Evolutionary conservation across 2,329 filamentous ascomycete genomes (phyloP).

Genomic region (Leptodontidium sp.): DNA sequence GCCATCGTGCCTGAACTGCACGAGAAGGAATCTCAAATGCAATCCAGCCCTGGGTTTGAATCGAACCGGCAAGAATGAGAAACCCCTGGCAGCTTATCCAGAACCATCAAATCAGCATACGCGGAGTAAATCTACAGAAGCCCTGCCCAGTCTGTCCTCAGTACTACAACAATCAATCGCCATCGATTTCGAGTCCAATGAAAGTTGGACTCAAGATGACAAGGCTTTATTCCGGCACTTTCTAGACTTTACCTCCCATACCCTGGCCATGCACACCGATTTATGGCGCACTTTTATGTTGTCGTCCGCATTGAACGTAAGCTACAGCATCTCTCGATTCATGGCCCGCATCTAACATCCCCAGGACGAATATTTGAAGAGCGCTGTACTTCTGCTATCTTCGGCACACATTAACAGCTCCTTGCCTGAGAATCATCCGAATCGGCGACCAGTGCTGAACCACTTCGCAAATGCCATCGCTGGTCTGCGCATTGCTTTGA

Average conservation of each 20-base stretch:
- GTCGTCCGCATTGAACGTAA: slow-evolving; percentile 17
- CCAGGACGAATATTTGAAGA: slow-evolving; percentile 27
- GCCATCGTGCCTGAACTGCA: slow-evolving; percentile 25
- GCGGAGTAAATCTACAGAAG: background rate
- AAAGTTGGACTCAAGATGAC: slow-evolving; percentile 16
- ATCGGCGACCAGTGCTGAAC: slow-evolving; percentile 4
- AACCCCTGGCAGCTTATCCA: slow-evolving; percentile 7
- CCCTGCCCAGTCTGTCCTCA: slow-evolving; percentile 1
- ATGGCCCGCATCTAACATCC: background rate
- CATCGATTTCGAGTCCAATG: slow-evolving; percentile 12
- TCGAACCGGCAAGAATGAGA: background rate
- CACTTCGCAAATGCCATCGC: slow-evolving; percentile 21
- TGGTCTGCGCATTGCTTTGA: slow-evolving; percentile 21
- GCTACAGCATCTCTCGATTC: background rate
- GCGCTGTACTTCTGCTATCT: slow-evolving; percentile 20
- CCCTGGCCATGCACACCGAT: slow-evolving; percentile 16
- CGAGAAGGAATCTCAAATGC: slow-evolving; percentile 21
- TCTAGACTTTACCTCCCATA: slow-evolving; percentile 19
- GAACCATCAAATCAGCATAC: background rate
- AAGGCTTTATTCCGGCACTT: slow-evolving; percentile 24
- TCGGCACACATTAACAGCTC: slow-evolving; percentile 25
- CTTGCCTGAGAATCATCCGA: slow-evolving; percentile 15
- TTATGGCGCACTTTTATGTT: slow-evolving; percentile 20
- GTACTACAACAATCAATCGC: background rate
- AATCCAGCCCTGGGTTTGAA: background rate